Evolutionary conservation across 2,329 filamentous ascomycete species (phyloP), one percentile per base, ranked within the genome.

Genomic region (Talaromyces sp.): DNA sequence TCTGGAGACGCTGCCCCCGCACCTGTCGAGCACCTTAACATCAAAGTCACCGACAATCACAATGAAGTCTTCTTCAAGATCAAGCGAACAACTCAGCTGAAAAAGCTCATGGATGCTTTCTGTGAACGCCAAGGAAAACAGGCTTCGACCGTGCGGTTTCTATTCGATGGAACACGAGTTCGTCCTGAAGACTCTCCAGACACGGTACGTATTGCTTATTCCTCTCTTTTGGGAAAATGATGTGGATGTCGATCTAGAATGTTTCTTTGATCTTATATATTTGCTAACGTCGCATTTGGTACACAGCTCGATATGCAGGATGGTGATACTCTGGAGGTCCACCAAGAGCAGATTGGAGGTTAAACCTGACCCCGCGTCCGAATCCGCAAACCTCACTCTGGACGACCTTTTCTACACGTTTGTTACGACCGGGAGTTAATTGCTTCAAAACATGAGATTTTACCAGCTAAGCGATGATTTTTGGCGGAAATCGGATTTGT

Each of bases 61-160:
- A 99, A 99, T 78, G 95, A 99, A 78, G 94, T 99, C 73, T 99
- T 98, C 80, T 99, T 99, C 85, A 99, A 99, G 85, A 99, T 99
- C 83, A 99, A 99, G 89, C 88, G 93, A 43, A 93, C 90, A 24
- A 99, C 95, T 0, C 91, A 93, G 78, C 87, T 99, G 1, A 95
- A 97, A 82, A 99, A 99, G 84, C 85, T 99, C 63, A 99, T 99
- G 95, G 90, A 92, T 68, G 95, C 95, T 22, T 99, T 98, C 79
- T 99, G 95, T 79, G 94, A 98, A 71, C 88, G 95, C 27, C 93
- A 97, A 78, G 95, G 95, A 72, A 98, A 98, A 84, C 87, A 89
- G 39, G 82, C 89, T 7, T 87, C 84, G 39, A 94, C 91, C 5
- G 94, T 98, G 56, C 90, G 95, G 35, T 99, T 99, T 79, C 84